Percentiles rank a stretch among this genome's conserved stretches.
These are phyloP conservation scores for Bifiguratus adelaidae DNA, from an alignment of 192 early-diverging fungal genomes.

Conservation along the genomic window DNA sequence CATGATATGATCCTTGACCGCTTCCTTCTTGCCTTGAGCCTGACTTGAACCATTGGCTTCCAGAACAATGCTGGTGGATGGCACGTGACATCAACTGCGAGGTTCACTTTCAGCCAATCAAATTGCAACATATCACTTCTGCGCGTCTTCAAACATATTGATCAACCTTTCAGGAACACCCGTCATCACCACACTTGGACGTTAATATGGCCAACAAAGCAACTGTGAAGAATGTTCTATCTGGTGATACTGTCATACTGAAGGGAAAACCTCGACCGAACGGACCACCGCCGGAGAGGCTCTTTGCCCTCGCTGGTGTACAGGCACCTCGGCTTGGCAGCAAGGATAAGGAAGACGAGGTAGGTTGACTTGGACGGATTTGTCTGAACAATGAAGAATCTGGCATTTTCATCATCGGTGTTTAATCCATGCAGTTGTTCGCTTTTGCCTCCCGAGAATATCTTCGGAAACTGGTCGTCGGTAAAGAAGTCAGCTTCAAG, in stretches of 20 bases:
- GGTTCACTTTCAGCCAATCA: too few relatives aligned
- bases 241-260: slow-evolving; percentile 87
- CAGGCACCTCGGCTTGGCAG: slow-evolving; percentile 79
- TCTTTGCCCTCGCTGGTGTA: slow-evolving; percentile 74
- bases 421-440: slow-evolving; percentile 37
- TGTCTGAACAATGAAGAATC: neutral
- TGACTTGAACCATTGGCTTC: too few relatives aligned
- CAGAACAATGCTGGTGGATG: too few relatives aligned
- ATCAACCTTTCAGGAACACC: too few relatives aligned
- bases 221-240: slow-evolving; percentile 80
- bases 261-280: slow-evolving; percentile 64
- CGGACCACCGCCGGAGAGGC: slow-evolving; percentile 78
- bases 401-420: neutral
- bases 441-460: slow-evolving; percentile 86
- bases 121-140: too few relatives aligned
- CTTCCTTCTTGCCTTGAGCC: too few relatives aligned
- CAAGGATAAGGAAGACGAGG: slow-evolving; percentile 80
- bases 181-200: too few relatives aligned
- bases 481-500: slow-evolving; percentile 80
- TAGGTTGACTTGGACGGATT: slow-evolving; percentile 18
- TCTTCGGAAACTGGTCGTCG: slow-evolving; percentile 75
- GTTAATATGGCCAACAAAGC: too few relatives aligned
- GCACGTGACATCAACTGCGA: too few relatives aligned
- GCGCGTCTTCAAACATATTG: too few relatives aligned
- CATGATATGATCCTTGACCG: too few relatives aligned